Evolutionary conservation across 495 filamentous ascomycete genomes (phyloP).

Genomic region (Parathielavia appendiculata): DNA sequence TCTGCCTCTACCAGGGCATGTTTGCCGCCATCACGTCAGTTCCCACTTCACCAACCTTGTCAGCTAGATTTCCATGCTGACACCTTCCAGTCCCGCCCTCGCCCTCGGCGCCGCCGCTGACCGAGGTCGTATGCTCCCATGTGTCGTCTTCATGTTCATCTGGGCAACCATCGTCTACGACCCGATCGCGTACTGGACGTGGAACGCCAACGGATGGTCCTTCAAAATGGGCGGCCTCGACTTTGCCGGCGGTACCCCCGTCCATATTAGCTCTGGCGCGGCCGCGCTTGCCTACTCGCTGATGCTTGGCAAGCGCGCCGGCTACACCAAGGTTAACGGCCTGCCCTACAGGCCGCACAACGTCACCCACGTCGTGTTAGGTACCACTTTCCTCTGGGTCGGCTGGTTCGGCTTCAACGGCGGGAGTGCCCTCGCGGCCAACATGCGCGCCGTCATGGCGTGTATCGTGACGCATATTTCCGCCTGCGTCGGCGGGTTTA

Average conservation of each 20-base stretch:
- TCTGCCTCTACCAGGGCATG: constrained; percentile 96
- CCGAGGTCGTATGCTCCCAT: constrained; percentile 89
- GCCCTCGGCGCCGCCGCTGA: constrained; percentile 91
- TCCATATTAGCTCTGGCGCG: constrained; percentile 88
- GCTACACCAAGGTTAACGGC: constrained; percentile 74
- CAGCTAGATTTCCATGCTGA: background rate
- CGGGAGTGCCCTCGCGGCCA: constrained; percentile 83
- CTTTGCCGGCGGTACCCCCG: constrained; percentile 93
- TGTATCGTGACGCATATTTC: constrained; percentile 67
- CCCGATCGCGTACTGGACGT: constrained; percentile 96
- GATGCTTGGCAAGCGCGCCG: constrained; percentile 85
- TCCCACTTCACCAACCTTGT: background rate
- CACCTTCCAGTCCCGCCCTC: constrained; percentile 59
- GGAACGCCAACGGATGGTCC: constrained; percentile 86
- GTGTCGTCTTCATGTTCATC: constrained; percentile 92
- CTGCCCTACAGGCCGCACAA: constrained; percentile 97
- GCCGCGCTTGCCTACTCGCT: constrained; percentile 87
- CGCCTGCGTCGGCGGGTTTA: constrained; percentile 83
- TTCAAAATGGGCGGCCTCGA: constrained; percentile 81
- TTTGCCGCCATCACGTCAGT: constrained; percentile 79
- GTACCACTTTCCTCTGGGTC: constrained; percentile 97
- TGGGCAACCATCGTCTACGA: constrained; percentile 95
- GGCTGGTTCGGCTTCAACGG: constrained; percentile 99
- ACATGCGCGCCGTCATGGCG: constrained; percentile 79
- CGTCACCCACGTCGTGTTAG: constrained; percentile 93